These are phyloP conservation scores for Purshia tridentata DNA, from an alignment of 306 rosid species.

Conservation along the genomic window DNA sequence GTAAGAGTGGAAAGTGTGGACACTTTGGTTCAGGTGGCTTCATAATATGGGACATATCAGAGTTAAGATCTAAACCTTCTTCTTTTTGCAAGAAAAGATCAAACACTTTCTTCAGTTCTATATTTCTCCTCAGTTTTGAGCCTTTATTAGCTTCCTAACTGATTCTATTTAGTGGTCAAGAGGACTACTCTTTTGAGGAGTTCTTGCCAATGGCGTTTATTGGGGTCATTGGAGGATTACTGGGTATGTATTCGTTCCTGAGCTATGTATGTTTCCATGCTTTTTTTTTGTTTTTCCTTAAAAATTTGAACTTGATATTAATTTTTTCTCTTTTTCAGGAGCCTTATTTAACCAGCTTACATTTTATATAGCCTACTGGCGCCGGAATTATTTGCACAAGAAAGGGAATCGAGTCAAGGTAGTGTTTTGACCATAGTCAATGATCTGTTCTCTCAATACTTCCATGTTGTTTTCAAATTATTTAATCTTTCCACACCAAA, in stretches of 20 bases:
- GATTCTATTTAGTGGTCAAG: conserved; percentile 78
- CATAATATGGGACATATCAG: conserved; percentile 94
- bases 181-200: conserved; percentile 93
- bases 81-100: conserved; percentile 30
- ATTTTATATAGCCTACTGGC: conserved; percentile 74
- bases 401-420: conserved; percentile 92
- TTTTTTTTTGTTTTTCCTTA: neutral
- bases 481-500: neutral
- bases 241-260: conserved; percentile 45
- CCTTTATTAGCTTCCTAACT: conserved; percentile 41
- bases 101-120: conserved; percentile 8
- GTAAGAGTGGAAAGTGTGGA: conserved; percentile 91
- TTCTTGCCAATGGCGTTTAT: conserved; percentile 91
- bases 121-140: conserved; percentile 11
- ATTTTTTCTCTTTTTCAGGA: conserved; percentile 43
- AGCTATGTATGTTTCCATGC: neutral
- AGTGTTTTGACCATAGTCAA: conserved; percentile 1
- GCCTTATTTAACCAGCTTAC: conserved; percentile 95
- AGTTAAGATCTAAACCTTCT: conserved; percentile 59
- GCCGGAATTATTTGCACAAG: conserved; percentile 84
- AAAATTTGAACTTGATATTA: neutral
- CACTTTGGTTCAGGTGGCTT: conserved; percentile 99
- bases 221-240: conserved; percentile 93
- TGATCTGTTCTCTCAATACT: conserved; percentile 16
- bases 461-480: conserved; percentile 13